phyloP scores from a whole-genome alignment of 2,329 filamentous ascomycete species.

The Alternaria ethzedia region DNA sequence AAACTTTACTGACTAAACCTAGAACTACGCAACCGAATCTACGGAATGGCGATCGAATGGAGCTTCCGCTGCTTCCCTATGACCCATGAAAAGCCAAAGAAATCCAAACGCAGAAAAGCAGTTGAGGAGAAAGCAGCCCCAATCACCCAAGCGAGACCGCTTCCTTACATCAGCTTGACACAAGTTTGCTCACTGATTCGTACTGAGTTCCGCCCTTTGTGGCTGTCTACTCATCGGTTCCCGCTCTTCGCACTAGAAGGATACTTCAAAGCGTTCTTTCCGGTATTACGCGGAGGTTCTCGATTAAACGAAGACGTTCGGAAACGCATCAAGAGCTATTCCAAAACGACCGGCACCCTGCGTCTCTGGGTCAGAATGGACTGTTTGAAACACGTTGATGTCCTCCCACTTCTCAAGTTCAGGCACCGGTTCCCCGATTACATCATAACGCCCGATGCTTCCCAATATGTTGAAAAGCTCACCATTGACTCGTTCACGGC shows the following conservation, averaged over 20 bases:
- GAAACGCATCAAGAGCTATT: constrained; percentile 6
- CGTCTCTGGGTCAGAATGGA: constrained; percentile 17
- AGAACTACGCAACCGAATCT: constrained; percentile 35
- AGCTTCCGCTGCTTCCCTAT: constrained; percentile 21
- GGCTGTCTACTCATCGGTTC: constrained; percentile 30
- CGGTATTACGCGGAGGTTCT: neutral
- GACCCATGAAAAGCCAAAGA: constrained; percentile 8
- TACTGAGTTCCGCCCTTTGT: constrained; percentile 34
- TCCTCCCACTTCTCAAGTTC: constrained; percentile 26
- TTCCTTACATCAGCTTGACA: constrained; percentile 29
- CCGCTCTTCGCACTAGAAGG: constrained; percentile 17
- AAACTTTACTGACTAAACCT: too few species aligned
- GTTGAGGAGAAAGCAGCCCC: neutral
- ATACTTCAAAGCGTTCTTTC: constrained; percentile 33
- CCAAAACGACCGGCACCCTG: constrained; percentile 12
- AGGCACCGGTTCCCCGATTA: constrained; percentile 23
- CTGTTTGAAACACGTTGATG: constrained; percentile 11
- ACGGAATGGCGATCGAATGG: constrained; percentile 20
- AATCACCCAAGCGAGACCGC: neutral
- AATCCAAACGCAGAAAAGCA: neutral
- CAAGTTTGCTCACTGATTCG: constrained; percentile 31
- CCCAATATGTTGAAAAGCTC: too few species aligned
- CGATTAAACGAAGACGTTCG: neutral
- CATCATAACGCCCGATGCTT: constrained; percentile 2
- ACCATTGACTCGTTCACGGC: neutral